phyloP scores from a whole-genome alignment of 441 rosid species.

The Arabidopsis hybrid region DNA sequence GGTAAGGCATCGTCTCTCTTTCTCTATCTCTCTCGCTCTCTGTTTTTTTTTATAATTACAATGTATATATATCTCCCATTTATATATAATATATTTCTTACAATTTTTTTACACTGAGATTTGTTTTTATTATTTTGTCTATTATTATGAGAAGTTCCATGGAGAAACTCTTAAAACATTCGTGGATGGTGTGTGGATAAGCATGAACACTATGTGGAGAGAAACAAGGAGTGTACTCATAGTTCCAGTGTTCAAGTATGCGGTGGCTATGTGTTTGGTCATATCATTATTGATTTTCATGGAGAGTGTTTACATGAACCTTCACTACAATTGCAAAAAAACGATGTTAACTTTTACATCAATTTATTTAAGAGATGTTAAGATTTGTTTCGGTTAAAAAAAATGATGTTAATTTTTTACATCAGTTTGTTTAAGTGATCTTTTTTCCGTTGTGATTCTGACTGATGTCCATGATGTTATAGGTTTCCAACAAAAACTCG shows the following conservation, averaged over 20 bases:
- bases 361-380: no score
- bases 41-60: no score
- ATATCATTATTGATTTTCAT: conserved; percentile 55
- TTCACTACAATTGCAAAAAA: no score
- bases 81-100: no score
- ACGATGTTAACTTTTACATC: no score
- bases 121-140: not conserved
- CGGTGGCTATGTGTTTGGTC: conserved; percentile 55
- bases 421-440: no score
- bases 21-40: no score
- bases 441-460: no score
- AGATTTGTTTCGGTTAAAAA: no score
- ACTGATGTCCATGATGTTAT: no score
- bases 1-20: not conserved
- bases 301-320: conserved; percentile 66
- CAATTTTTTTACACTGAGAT: not conserved
- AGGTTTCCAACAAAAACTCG: not conserved
- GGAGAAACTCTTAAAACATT: conserved; percentile 34
- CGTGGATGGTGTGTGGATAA: not conserved
- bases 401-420: no score
- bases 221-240: conserved; percentile 27
- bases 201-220: conserved; percentile 25
- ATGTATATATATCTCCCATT: no score
- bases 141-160: conserved; percentile 18
- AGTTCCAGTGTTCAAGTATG: conserved; percentile 40